Conservation (phyloP, 305 asterid genomes). For the Fraxinus xanthoxyloides region DNA sequence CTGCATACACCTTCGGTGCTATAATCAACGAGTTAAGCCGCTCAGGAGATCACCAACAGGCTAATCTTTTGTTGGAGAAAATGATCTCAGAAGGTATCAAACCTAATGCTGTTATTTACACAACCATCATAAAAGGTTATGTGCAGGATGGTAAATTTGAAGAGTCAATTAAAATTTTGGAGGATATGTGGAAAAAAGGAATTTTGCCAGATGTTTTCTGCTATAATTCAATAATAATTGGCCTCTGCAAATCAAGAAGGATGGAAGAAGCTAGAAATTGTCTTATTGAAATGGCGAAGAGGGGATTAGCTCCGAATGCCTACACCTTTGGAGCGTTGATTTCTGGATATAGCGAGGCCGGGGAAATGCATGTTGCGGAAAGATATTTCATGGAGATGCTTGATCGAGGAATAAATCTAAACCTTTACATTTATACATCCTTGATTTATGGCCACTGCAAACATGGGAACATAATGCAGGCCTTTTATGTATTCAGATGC, state of each 20-base stretch:
- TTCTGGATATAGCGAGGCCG: conserved; percentile 55
- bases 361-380: conserved; percentile 64
- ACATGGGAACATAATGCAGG: conserved; percentile 49
- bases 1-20: conserved; percentile 56
- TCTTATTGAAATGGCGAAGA: conserved; percentile 52
- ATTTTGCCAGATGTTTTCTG: conserved; percentile 63
- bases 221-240: conserved; percentile 63
- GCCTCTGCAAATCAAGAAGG: conserved; percentile 67
- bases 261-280: conserved; percentile 67
- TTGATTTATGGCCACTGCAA: conserved; percentile 72
- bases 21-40: conserved; percentile 56
- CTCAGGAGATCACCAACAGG: conserved; percentile 55
- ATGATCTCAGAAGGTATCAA: conserved; percentile 52
- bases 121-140: conserved; percentile 52
- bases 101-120: conserved; percentile 56
- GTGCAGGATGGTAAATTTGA: conserved; percentile 61
- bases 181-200: conserved; percentile 67
- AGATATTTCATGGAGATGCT: conserved; percentile 66
- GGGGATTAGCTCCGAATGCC: conserved; percentile 69
- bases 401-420: conserved; percentile 60
- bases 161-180: conserved; percentile 52
- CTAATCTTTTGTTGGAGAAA: conserved; percentile 49
- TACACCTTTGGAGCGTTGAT: conserved; percentile 71
- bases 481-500: conserved; percentile 52
- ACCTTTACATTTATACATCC: conserved; percentile 49